These are phyloP conservation scores for Trichoderma breve DNA, from an alignment of 2,329 filamentous ascomycete species.

Conservation along the genomic window DNA sequence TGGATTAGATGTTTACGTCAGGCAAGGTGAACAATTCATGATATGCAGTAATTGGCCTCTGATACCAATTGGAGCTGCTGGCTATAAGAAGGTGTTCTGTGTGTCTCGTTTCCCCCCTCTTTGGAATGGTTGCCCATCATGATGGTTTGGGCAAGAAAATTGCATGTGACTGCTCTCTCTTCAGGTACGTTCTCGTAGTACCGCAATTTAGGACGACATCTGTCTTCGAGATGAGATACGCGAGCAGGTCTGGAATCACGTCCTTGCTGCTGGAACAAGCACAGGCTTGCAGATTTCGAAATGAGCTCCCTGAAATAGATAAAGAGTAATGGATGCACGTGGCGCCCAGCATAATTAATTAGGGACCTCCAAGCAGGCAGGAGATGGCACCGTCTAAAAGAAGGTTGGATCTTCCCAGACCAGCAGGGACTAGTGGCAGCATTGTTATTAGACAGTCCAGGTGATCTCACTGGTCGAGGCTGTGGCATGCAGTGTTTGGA, in stretches of 20 bases:
- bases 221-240: constrained; percentile 10
- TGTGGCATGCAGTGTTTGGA: background rate
- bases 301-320: constrained; percentile 5
- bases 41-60: background rate
- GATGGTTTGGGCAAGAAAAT: background rate
- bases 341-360: background rate
- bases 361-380: background rate
- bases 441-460: background rate
- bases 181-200: background rate
- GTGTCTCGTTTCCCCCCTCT: background rate
- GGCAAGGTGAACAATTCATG: background rate
- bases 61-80: background rate
- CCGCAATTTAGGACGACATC: background rate
- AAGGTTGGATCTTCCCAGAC: background rate
- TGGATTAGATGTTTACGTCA: background rate
- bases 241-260: constrained; percentile 1
- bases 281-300: background rate
- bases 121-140: background rate
- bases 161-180: background rate
- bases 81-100: background rate
- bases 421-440: background rate
- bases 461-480: background rate
- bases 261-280: background rate
- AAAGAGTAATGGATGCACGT: background rate
- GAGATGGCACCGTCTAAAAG: background rate